Conservation (phyloP, 805 yeast species). For the Ogataea pilisensis region DNA sequence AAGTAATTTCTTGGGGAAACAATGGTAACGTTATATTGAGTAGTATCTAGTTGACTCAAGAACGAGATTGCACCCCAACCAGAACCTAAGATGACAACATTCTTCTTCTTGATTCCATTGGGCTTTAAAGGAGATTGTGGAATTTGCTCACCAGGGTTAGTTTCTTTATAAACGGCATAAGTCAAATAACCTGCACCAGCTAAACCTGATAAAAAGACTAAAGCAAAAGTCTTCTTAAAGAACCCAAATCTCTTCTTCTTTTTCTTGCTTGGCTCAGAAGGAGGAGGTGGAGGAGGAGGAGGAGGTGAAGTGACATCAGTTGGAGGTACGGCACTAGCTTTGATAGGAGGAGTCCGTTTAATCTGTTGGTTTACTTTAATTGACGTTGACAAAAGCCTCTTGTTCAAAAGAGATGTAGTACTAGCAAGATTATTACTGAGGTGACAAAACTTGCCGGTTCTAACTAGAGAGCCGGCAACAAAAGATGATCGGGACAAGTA, state of each 20-base stretch:
- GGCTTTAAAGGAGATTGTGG: slow-evolving; percentile 46
- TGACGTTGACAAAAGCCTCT: neutral
- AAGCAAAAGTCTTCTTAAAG: slow-evolving; percentile 41
- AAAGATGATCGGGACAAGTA: neutral
- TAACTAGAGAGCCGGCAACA: neutral
- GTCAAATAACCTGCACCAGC: slow-evolving; percentile 54
- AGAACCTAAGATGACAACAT: slow-evolving; percentile 73
- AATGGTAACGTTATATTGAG: slow-evolving; percentile 80
- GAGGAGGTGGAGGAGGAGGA: slow-evolving; percentile 5
- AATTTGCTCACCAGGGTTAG: slow-evolving; percentile 53
- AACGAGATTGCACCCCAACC: slow-evolving; percentile 94
- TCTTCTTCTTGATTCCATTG: slow-evolving; percentile 58
- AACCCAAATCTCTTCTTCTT: slow-evolving; percentile 20
- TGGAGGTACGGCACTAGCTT: neutral
- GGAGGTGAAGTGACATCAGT: slow-evolving; percentile 4
- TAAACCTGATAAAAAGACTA: slow-evolving; percentile 44
- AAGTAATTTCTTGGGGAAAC: slow-evolving; percentile 93
- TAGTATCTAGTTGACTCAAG: slow-evolving; percentile 78
- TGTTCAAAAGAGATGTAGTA: neutral
- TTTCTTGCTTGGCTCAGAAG: slow-evolving; percentile 8
- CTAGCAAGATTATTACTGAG: neutral
- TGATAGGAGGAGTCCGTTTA: neutral
- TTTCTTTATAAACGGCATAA: slow-evolving; percentile 59
- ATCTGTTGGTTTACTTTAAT: neutral
- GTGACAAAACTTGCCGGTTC: neutral